Evolutionary conservation across 1,284 basidiomycete genomes (phyloP), one percentile per base, ranked within the genome.

Genomic region (Xerocomus nothofagi): DNA sequence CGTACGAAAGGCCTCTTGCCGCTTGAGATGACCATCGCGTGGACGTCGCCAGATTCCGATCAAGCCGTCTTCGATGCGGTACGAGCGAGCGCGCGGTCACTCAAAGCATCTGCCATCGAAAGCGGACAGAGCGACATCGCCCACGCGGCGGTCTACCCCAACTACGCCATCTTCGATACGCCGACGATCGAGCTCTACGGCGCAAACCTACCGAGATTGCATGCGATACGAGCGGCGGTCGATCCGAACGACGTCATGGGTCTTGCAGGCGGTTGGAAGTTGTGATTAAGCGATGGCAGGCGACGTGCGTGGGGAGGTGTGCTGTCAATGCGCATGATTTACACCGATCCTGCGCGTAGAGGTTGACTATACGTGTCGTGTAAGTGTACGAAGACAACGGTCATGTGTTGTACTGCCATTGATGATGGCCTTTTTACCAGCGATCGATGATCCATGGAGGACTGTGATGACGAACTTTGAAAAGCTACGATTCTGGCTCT

Each of bases 171-270:
- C 6, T 73, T 59, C 41, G 74, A 73, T 50, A 80, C 76, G 3
- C 71, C 77, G 2, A 37, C 76, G 43, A 59, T 67, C 12, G 47
- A 66, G 6, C 66, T 84, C 14, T 81, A 79, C 51, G 79, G 78
- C 3, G 60, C 54, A 4, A 79, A 80, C 55, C 15, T 80, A 10
- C 59, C 59, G 1, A 61, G 53, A 32, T 56, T 83, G 43, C 56
- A 65, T 37, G 56, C 46, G 7, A 61, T 81, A 27, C 77, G 75
- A 57, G 60, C 54, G 10, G 46, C 47, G 32, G 70, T 75, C 27
- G 80, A 82, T 51, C 80, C 79, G 0, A 43, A 60, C 6, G 71
- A 77, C 49, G 69, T 80, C 5, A 82, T 83, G 80, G 73, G 66
- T 14, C 71, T 81, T 11, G 69, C 80, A 12, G 79, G 80, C 0